Conservation (phyloP, 805 yeast species). For the Hanseniaspora mollemarum region DNA sequence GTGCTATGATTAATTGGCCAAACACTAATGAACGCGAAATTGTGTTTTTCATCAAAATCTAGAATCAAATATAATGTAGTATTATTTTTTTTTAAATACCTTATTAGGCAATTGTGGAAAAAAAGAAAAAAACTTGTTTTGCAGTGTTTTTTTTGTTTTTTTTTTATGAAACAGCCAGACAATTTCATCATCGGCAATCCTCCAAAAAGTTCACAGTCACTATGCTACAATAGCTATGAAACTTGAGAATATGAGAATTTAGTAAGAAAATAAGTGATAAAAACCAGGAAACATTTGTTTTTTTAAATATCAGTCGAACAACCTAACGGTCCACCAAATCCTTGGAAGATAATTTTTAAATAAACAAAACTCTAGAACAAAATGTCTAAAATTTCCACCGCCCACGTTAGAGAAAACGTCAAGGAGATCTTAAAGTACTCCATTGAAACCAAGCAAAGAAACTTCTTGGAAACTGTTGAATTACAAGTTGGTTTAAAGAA, state of each 20-base stretch:
- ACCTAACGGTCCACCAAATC: constrained; percentile 42
- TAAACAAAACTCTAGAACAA: constrained; percentile 20
- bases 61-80: no score
- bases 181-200: no score
- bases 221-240: no score
- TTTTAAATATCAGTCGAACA: constrained; percentile 33
- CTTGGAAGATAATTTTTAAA: constrained; percentile 61
- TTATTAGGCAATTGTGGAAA: no score
- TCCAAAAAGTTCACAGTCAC: no score
- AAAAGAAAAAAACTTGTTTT: no score
- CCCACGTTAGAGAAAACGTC: constrained; percentile 96
- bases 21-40: no score
- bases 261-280: neutral
- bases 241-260: neutral
- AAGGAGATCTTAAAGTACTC: constrained; percentile 82
- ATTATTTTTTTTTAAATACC: no score
- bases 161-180: no score
- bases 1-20: no score
- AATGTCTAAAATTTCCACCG: constrained; percentile 81
- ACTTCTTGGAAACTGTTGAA: constrained; percentile 99
- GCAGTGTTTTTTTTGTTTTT: no score
- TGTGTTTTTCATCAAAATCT: no score
- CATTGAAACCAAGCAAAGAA: constrained; percentile 96
- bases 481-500: constrained; percentile 99
- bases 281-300: constrained; percentile 15